Evolutionary conservation across 768 basidiomycete genomes (phyloP).

Genomic region (Phaeotremella fagi): DNA sequence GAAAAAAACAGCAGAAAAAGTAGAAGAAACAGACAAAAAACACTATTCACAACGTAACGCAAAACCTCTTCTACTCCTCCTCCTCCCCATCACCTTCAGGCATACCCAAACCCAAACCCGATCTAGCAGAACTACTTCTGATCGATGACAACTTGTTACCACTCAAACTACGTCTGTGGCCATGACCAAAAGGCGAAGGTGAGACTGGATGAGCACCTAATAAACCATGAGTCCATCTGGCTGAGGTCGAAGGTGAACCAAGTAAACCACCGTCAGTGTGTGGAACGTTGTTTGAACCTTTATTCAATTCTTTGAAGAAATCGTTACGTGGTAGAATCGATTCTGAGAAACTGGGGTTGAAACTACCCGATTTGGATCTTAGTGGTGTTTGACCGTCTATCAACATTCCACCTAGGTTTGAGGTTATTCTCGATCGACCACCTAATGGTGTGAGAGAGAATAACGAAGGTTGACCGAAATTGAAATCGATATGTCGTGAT

Average conservation of each 20-base stretch:
- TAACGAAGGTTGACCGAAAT: constrained; percentile 36
- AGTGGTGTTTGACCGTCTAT: constrained; percentile 17
- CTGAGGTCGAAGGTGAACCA: not conserved
- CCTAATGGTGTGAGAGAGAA: constrained; percentile 40
- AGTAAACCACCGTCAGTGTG: not conserved
- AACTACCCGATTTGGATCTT: constrained; percentile 4
- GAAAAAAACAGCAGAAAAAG: too few relatives aligned
- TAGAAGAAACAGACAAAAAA: too few relatives aligned
- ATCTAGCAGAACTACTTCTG: constrained; percentile 18
- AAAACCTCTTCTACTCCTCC: too few relatives aligned
- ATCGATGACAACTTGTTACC: constrained; percentile 24
- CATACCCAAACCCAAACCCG: constrained; percentile 17
- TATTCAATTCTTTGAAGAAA: constrained; percentile 31
- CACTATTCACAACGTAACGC: too few relatives aligned
- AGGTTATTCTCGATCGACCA: constrained; percentile 25
- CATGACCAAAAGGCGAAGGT: constrained; percentile 36
- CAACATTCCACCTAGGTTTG: constrained; percentile 9
- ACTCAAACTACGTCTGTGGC: constrained; percentile 20
- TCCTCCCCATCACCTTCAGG: constrained; percentile 14
- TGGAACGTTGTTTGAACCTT: not conserved
- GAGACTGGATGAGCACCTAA: constrained; percentile 26
- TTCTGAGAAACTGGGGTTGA: constrained; percentile 1
- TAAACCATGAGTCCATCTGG: constrained; percentile 28
- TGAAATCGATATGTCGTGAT: constrained; percentile 41
- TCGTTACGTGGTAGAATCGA: constrained; percentile 9